phyloP scores from a whole-genome alignment of 225 moss, liverwort and hornwort genomes.

The Pseudoscleropodium purum region DNA sequence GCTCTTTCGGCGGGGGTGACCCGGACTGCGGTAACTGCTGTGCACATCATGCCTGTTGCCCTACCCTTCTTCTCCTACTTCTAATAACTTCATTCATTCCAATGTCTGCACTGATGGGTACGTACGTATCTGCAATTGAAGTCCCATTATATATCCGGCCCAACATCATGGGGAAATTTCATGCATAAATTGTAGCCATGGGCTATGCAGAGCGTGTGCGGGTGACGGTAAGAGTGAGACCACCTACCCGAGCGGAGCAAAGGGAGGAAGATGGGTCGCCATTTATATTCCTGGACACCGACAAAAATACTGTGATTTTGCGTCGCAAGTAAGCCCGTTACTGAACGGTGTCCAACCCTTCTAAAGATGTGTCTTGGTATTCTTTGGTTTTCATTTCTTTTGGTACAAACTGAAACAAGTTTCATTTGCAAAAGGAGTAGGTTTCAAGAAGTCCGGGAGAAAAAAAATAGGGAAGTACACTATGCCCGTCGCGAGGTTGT shows the following conservation, averaged over 20 bases:
- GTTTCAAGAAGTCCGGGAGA: background rate
- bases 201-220: slow-evolving; percentile 57
- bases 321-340: slow-evolving; percentile 51
- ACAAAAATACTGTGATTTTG: slow-evolving; percentile 71
- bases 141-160: background rate
- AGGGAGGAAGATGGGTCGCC: slow-evolving; percentile 61
- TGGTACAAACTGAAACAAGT: background rate
- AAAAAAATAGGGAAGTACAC: background rate
- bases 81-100: no score
- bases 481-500: background rate
- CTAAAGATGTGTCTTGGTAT: background rate
- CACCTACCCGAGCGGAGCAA: slow-evolving; percentile 55
- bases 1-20: background rate
- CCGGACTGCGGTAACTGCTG: background rate
- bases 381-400: background rate
- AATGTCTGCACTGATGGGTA: background rate
- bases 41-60: background rate
- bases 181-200: background rate
- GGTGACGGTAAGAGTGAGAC: slow-evolving; percentile 72
- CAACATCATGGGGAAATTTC: background rate
- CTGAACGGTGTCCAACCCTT: background rate
- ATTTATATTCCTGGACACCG: slow-evolving; percentile 70
- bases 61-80: background rate
- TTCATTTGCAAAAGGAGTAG: background rate
- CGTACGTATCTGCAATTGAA: background rate